Conservation (phyloP, 164 flowering plant species). For the Pachysandra terminalis region DNA sequence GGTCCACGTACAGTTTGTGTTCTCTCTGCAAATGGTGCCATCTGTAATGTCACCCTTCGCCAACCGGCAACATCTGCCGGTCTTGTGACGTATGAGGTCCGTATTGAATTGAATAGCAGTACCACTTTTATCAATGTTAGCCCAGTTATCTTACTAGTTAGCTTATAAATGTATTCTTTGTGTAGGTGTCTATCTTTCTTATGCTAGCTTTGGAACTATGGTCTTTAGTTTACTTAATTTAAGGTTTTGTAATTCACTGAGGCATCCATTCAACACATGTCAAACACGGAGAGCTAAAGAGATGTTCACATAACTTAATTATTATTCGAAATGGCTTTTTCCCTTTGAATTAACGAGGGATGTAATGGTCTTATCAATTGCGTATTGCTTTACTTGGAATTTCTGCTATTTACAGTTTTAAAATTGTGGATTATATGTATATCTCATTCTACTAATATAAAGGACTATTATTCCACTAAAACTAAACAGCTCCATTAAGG, state of each 20-base stretch:
- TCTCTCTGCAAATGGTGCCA: constrained; percentile 83
- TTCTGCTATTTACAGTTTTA: no score
- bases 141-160: background rate
- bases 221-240: no score
- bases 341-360: no score
- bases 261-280: no score
- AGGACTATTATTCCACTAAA: background rate
- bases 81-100: constrained; percentile 72
- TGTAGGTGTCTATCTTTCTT: background rate
- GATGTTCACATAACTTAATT: no score
- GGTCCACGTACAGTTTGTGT: constrained; percentile 85
- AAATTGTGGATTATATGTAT: background rate
- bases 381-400: no score
- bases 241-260: no score
- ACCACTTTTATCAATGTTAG: background rate
- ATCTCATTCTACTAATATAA: background rate
- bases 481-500: no score
- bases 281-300: no score
- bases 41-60: constrained; percentile 74
- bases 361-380: no score
- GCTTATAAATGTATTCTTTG: background rate
- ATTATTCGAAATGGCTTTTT: no score
- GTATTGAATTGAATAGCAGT: background rate
- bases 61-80: constrained; percentile 72
- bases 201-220: background rate